These are phyloP conservation scores for Cystobasidium slooffiae DNA, from an alignment of 1,284 basidiomycete species.

Conservation along the genomic window DNA sequence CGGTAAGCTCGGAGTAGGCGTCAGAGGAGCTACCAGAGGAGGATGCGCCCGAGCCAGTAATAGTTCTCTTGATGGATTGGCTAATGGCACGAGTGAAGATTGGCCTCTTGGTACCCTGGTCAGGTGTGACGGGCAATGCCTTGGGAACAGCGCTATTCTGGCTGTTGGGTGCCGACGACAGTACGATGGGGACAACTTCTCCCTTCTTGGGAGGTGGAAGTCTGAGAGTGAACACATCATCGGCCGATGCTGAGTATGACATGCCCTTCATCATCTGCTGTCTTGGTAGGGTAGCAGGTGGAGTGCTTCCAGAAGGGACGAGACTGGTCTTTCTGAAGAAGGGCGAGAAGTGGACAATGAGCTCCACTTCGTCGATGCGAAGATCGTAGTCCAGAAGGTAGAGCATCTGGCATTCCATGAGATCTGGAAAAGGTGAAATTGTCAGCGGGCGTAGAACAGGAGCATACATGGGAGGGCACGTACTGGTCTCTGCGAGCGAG, in stretches of 20 bases:
- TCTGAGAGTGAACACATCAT: slow-evolving; percentile 13
- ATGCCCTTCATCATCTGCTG: slow-evolving; percentile 24
- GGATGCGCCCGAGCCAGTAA: slow-evolving; percentile 10
- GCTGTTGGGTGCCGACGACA: background rate
- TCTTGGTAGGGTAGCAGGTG: slow-evolving; percentile 7
- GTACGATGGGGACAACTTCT: slow-evolving; percentile 26
- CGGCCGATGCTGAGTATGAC: slow-evolving; percentile 21
- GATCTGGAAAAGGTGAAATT: slow-evolving; percentile 67
- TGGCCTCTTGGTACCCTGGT: slow-evolving; percentile 11
- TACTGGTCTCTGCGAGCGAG: slow-evolving; percentile 67
- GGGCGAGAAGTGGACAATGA: slow-evolving; percentile 59
- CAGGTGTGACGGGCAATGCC: slow-evolving; percentile 3
- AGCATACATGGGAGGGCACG: slow-evolving; percentile 62
- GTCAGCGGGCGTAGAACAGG: slow-evolving; percentile 60
- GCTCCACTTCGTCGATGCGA: slow-evolving; percentile 78
- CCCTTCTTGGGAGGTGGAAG: slow-evolving; percentile 8
- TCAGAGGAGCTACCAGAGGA: slow-evolving; percentile 19
- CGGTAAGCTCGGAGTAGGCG: slow-evolving; percentile 30
- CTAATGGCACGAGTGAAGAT: slow-evolving; percentile 19
- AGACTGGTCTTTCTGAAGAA: slow-evolving; percentile 44
- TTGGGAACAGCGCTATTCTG: background rate
- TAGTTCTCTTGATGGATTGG: slow-evolving; percentile 27
- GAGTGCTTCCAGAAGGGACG: slow-evolving; percentile 22
- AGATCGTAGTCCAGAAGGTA: slow-evolving; percentile 87
- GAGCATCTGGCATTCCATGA: slow-evolving; percentile 95